Evolutionary conservation across 139 green algal genomes (phyloP).

Genomic region (Closterium sp.): DNA sequence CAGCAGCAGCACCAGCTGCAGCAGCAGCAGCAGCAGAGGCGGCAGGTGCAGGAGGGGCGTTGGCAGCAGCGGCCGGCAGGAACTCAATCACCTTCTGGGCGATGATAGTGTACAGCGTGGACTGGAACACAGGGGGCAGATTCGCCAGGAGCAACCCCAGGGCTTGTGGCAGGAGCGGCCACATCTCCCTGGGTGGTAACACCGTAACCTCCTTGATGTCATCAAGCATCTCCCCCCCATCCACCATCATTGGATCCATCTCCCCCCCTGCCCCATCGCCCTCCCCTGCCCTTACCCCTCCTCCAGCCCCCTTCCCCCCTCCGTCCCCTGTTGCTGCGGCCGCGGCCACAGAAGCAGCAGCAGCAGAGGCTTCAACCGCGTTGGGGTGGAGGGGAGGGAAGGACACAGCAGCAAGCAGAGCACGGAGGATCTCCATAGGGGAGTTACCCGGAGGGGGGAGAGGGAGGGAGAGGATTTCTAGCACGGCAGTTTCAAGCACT

Average conservation of each 20-base stretch:
- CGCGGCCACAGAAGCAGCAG: neutral
- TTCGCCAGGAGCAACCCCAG: slow-evolving; percentile 7
- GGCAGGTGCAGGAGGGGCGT: neutral
- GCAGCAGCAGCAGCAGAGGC: neutral
- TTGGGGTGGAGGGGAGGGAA: neutral
- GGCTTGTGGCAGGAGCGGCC: neutral
- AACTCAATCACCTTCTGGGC: neutral
- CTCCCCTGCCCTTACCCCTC: neutral
- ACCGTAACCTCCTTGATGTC: neutral
- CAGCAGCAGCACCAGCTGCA: neutral
- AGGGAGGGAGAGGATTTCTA: neutral
- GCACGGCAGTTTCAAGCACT: neutral
- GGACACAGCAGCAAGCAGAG: neutral
- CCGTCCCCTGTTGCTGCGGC: neutral
- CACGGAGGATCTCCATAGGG: neutral
- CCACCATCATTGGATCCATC: neutral
- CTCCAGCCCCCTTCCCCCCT: neutral
- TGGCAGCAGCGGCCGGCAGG: neutral
- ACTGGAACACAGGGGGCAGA: slow-evolving; percentile 2
- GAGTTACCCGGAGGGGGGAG: neutral
- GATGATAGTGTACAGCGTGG: neutral
- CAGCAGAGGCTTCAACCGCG: neutral
- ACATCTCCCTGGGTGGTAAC: neutral
- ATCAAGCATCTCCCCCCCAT: neutral
- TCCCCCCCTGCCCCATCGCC: neutral